Evolutionary conservation across 768 basidiomycete genomes (phyloP), one percentile per base, ranked within the genome.

Genomic region (Kwoniella dendrophila): DNA sequence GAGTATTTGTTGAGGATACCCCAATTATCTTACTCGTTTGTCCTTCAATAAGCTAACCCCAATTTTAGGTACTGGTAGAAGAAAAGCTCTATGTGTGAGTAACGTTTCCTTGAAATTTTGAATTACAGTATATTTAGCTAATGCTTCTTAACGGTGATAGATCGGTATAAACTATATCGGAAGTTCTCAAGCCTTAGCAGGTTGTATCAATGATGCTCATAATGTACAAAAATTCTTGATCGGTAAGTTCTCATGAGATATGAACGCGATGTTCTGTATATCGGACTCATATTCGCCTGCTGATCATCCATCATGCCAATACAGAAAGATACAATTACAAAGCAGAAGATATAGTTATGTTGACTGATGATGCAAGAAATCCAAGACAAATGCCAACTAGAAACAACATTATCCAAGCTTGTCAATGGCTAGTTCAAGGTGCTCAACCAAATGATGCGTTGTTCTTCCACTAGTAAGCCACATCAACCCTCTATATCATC

Each of bases 121-220:
- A 29, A 6, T 30, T 11, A 30, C n/a, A 14, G 30, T 32, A 1
- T 18, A 43, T 3, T 7, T 16, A 38, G 38, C 54, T 41, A 7
- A 56, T 44, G 5, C n/a, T 32, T 53, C 22, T 32, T 51, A 34
- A 18, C 26, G 1, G 11, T 26, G 63, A 27, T 66, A 92, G 91
- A 86, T 96, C 67, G 94, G 94, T 0, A 90, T 96, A 73, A 80
- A 80, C 69, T 97, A 97, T 75, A 74, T 83, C 22, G 88, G 89
- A 0, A 85, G 86, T 68, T 76, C 77, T 3, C 84, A 84, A n/a
- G 84, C 86, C 68, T 81, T 97, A 6, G 78, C 81, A 0, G 95
- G 95, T 10, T 98, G 95, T 74, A 88, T 95, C 75, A 95, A 97
- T 75, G 95, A 99, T 72, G 94, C 88, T 0, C 78, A 82, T 49